These are phyloP conservation scores for Wilcoxina mikolae DNA, from an alignment of 495 filamentous ascomycete genomes.

Conservation along the genomic window DNA sequence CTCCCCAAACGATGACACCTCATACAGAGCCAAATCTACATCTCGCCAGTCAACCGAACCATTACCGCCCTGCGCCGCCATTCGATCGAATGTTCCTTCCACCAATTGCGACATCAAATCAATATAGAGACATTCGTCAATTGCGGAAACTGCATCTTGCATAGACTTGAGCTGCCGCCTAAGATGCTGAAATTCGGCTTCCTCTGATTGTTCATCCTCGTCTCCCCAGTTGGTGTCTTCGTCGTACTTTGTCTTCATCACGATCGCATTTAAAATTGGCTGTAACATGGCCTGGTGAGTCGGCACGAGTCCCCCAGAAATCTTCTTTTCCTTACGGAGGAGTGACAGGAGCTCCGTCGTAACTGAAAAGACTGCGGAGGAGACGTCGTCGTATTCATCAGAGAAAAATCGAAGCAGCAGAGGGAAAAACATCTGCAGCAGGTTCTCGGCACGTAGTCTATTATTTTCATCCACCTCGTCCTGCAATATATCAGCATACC, in stretches of 20 bases:
- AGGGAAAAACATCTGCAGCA: conserved; percentile 68
- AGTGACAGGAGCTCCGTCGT: conserved; percentile 80
- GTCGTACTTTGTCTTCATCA: conserved; percentile 91
- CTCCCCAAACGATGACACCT: conserved; percentile 95
- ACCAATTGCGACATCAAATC: conserved; percentile 74
- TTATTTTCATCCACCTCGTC: conserved; percentile 40
- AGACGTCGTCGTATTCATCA: conserved; percentile 96
- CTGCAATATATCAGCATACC: conserved; percentile 22
- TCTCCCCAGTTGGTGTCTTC: conserved; percentile 87
- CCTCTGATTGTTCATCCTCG: conserved; percentile 87
- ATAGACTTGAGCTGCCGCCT: conserved; percentile 73
- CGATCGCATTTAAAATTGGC: conserved; percentile 76
- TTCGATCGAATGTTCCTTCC: conserved; percentile 59
- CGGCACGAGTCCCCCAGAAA: conserved; percentile 42
- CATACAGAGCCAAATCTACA: conserved; percentile 84
- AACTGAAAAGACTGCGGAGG: conserved; percentile 81
- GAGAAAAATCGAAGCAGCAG: conserved; percentile 83
- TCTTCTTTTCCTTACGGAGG: conserved; percentile 60
- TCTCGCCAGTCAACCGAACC: conserved; percentile 82
- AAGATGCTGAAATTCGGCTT: conserved; percentile 95
- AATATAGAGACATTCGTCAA: conserved; percentile 73
- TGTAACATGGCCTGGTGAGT: conserved; percentile 65
- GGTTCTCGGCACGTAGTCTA: conserved; percentile 49
- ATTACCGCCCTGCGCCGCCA: conserved; percentile 48
- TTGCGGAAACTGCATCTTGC: conserved; percentile 75